These are phyloP conservation scores for Zygosaccharomyces pseudobailii DNA, from an alignment of 1,139 yeast genomes.

Conservation along the genomic window DNA sequence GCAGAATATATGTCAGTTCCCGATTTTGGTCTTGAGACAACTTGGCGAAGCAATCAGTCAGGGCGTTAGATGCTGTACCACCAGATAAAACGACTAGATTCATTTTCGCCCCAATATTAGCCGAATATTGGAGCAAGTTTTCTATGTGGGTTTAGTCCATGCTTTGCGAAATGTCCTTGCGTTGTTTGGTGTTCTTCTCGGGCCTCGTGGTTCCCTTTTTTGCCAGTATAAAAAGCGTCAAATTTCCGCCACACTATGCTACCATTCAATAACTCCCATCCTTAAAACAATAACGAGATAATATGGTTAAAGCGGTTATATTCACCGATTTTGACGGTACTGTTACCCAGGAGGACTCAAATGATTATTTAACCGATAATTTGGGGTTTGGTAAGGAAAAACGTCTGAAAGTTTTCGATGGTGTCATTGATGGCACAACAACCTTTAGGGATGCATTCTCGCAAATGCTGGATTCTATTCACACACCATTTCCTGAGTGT, in stretches of 20 bases:
- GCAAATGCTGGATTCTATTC: constrained; percentile 75
- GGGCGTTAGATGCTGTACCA: constrained; percentile 70
- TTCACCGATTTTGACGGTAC: constrained; percentile 99
- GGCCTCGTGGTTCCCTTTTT: background rate
- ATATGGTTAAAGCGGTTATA: constrained; percentile 59
- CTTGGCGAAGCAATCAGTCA: constrained; percentile 49
- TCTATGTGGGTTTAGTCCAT: background rate
- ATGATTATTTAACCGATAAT: constrained; percentile 83
- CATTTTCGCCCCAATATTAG: constrained; percentile 11
- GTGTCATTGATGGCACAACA: constrained; percentile 62
- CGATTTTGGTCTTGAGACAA: constrained; percentile 34
- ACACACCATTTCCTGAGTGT: constrained; percentile 77
- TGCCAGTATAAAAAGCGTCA: background rate
- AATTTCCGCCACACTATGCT: background rate
- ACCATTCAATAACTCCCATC: background rate
- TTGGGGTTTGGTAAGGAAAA: constrained; percentile 76
- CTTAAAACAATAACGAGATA: background rate
- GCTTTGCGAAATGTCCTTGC: background rate
- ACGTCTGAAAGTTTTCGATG: constrained; percentile 64
- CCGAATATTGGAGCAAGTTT: background rate
- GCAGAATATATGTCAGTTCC: constrained; percentile 60
- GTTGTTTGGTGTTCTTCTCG: background rate
- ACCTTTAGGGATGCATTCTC: constrained; percentile 79
- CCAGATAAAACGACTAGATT: constrained; percentile 54
- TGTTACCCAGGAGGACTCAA: constrained; percentile 86